A percentile compares a stretch with the other conserved stretches of the same genome.
phyloP scores from a whole-genome alignment of 1,284 basidiomycete genomes.

The Malassezia psittaci region DNA sequence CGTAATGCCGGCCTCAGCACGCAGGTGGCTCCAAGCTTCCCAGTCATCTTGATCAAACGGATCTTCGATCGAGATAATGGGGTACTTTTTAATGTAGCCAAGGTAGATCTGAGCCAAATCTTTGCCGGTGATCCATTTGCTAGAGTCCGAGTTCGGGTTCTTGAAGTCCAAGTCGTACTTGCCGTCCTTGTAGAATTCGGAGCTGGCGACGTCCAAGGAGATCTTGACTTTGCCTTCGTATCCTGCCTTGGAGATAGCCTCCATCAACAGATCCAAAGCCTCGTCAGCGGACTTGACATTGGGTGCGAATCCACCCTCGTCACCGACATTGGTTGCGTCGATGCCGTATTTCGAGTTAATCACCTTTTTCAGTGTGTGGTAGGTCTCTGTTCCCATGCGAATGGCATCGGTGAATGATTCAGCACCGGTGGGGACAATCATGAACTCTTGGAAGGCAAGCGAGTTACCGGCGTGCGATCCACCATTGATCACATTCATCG shows the following conservation, averaged over 20 bases:
- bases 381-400: conserved; percentile 96
- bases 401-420: conserved; percentile 91
- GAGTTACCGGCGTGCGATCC: conserved; percentile 99
- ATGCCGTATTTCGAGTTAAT: conserved; percentile 99
- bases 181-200: conserved; percentile 99
- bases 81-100: conserved; percentile 49
- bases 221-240: conserved; percentile 99
- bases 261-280: conserved; percentile 85
- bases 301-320: conserved; percentile 98
- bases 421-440: conserved; percentile 98
- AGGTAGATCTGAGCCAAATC: conserved; percentile 92
- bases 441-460: conserved; percentile 78
- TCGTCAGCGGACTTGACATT: conserved; percentile 95
- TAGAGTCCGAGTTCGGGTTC: conserved; percentile 96
- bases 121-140: conserved; percentile 81
- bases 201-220: conserved; percentile 95
- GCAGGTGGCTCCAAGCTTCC: conserved; percentile 93
- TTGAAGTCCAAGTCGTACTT: conserved; percentile 99
- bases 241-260: conserved; percentile 94
- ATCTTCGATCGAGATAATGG: conserved; percentile 74
- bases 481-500: conserved; percentile 99
- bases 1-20: conserved; percentile 52
- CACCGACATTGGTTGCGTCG: conserved; percentile 95
- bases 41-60: conserved; percentile 99
- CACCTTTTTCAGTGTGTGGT: conserved; percentile 98